phyloP scores from a whole-genome alignment of 2,329 filamentous ascomycete genomes.

The Pyricularia pennisetigena region DNA sequence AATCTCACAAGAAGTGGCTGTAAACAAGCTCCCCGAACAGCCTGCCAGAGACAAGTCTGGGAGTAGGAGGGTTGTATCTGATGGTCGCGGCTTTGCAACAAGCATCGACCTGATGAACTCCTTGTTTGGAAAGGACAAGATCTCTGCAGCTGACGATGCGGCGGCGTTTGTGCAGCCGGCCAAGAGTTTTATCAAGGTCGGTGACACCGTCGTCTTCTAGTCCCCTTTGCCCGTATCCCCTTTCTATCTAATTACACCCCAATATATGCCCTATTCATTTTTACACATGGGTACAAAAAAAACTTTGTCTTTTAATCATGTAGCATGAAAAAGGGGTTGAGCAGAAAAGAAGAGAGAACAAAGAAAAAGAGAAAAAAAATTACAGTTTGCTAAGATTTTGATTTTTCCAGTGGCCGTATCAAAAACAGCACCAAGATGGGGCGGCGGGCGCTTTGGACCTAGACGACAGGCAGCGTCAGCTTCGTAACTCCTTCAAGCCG shows the following conservation, averaged over 20 bases:
- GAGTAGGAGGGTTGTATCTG: conserved; percentile 24
- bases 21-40: conserved; percentile 35
- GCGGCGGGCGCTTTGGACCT: conserved; percentile 52
- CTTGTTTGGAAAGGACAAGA: conserved; percentile 67
- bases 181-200: conserved; percentile 80
- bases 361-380: conserved; percentile 10
- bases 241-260: background rate
- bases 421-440: conserved; percentile 62
- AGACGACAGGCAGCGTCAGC: conserved; percentile 53
- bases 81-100: conserved; percentile 64
- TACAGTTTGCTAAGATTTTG: conserved; percentile 34
- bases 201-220: conserved; percentile 40
- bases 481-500: conserved; percentile 66
- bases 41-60: conserved; percentile 20
- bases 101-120: conserved; percentile 97
- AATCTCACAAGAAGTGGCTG: conserved; percentile 44
- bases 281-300: background rate
- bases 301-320: conserved; percentile 16
- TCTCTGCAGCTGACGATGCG: conserved; percentile 35
- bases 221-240: background rate
- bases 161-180: conserved; percentile 26
- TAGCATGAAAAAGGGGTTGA: conserved; percentile 17
- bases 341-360: conserved; percentile 10
- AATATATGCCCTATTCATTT: conserved; percentile 5
- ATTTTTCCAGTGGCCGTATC: conserved; percentile 70